Percentiles rank a stretch among this genome's conserved stretches.
Evolutionary conservation across 805 yeast species (phyloP).

Genomic region (Candida ovalis): DNA sequence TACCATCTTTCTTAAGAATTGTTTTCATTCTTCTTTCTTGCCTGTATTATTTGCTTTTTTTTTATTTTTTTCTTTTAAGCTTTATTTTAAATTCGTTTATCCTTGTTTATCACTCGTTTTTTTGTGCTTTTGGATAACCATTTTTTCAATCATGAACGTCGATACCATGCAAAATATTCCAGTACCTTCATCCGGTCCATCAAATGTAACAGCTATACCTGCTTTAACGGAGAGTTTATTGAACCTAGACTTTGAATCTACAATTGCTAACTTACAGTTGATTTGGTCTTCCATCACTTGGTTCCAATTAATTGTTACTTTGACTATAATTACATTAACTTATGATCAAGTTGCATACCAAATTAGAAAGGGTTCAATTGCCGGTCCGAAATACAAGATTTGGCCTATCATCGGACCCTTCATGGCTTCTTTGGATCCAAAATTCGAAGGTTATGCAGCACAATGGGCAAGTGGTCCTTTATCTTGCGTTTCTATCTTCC

Average conservation of each 20-base stretch:
- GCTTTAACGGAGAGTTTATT: background rate
- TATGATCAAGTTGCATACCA: constrained; percentile 81
- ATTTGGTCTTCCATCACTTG: constrained; percentile 38
- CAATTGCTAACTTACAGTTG: background rate
- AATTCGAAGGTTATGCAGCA: constrained; percentile 86
- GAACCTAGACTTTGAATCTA: background rate
- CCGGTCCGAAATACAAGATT: constrained; percentile 81
- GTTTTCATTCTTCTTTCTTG: background rate
- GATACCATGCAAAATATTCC: background rate
- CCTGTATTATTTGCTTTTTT: background rate
- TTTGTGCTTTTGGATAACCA: too few species aligned
- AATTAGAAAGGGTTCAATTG: constrained; percentile 78
- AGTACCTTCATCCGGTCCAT: background rate
- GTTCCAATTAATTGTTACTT: constrained; percentile 48
- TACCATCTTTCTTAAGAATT: background rate
- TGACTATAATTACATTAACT: constrained; percentile 45
- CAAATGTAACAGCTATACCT: background rate
- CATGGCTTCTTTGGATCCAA: constrained; percentile 89
- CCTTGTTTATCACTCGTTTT: too few species aligned
- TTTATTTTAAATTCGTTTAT: background rate
- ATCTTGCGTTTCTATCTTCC: constrained; percentile 96
- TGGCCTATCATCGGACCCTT: constrained; percentile 98
- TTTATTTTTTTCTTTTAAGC: background rate
- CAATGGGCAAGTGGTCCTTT: constrained; percentile 95
- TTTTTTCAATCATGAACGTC: background rate